Evolutionary conservation across 495 filamentous ascomycete genomes (phyloP).

Genomic region (Penicillium psychrofluorescens): DNA sequence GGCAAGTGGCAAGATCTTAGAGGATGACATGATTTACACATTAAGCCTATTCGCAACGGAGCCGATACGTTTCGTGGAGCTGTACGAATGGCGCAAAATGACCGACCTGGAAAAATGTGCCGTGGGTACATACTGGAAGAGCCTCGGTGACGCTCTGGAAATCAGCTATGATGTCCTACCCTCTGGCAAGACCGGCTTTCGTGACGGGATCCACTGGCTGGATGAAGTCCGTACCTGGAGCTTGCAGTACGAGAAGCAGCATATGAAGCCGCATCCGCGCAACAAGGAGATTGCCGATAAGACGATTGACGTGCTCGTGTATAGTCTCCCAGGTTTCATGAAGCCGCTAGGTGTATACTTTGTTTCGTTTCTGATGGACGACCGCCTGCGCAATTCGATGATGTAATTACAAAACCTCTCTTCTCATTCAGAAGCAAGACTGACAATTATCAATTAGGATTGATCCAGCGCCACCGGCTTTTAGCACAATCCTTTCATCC

Average conservation of each 20-base stretch:
- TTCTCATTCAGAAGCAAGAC: no score
- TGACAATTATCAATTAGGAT: slow-evolving; percentile 21
- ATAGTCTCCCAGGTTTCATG: slow-evolving; percentile 39
- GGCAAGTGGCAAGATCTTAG: slow-evolving; percentile 49
- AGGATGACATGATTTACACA: slow-evolving; percentile 61
- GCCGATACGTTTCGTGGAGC: slow-evolving; percentile 44
- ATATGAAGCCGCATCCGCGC: slow-evolving; percentile 48
- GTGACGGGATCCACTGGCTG: slow-evolving; percentile 54
- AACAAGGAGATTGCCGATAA: slow-evolving; percentile 49
- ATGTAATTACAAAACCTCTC: slow-evolving; percentile 26
- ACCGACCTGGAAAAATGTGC: slow-evolving; percentile 58
- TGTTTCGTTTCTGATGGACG: slow-evolving; percentile 51
- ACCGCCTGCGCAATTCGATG: slow-evolving; percentile 54
- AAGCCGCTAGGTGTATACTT: slow-evolving; percentile 40
- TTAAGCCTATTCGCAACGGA: slow-evolving; percentile 53
- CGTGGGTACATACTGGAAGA: slow-evolving; percentile 56
- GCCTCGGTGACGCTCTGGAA: slow-evolving; percentile 51
- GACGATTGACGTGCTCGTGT: slow-evolving; percentile 52
- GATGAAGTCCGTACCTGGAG: slow-evolving; percentile 53
- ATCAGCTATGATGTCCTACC: slow-evolving; percentile 42
- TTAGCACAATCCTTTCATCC: slow-evolving; percentile 28
- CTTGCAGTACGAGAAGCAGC: slow-evolving; percentile 41
- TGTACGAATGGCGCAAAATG: slow-evolving; percentile 56
- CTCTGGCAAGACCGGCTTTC: slow-evolving; percentile 34
- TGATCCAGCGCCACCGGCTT: slow-evolving; percentile 25